A percentile compares a stretch with the other conserved stretches of the same genome.
These are phyloP conservation scores for Russula brevipes DNA, from an alignment of 768 basidiomycete species.

Conservation along the genomic window DNA sequence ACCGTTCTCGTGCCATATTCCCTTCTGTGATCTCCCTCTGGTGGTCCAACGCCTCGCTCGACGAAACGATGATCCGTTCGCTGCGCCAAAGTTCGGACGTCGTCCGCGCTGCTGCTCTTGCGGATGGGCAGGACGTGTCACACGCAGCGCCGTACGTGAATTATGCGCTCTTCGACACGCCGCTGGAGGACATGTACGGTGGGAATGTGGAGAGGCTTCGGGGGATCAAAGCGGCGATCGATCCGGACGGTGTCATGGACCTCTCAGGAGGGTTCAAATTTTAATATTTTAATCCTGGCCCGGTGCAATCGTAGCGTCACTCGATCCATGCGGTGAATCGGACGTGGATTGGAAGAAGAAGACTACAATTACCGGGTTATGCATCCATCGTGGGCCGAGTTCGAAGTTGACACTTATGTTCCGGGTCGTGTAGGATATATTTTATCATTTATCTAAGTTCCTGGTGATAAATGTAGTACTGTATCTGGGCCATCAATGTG, in stretches of 20 bases:
- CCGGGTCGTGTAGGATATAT: too few species aligned
- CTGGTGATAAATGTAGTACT: too few species aligned
- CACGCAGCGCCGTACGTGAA: neutral
- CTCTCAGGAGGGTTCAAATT: slow-evolving; percentile 27
- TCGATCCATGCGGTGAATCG: too few species aligned
- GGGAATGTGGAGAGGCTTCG: neutral
- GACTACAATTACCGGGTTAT: too few species aligned
- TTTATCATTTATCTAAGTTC: too few species aligned
- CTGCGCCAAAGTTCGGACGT: slow-evolving; percentile 23
- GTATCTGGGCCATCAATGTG: too few species aligned
- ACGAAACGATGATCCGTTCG: slow-evolving; percentile 39
- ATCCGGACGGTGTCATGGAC: slow-evolving; percentile 26
- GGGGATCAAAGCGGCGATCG: neutral
- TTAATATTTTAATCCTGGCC: neutral
- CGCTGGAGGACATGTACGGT: neutral
- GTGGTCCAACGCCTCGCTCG: slow-evolving; percentile 29
- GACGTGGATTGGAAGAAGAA: too few species aligned
- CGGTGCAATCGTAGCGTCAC: too few species aligned
- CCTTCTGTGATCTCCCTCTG: neutral
- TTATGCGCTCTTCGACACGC: neutral
- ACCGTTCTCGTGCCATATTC: slow-evolving; percentile 12
- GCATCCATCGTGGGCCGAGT: too few species aligned
- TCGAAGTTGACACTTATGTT: too few species aligned
- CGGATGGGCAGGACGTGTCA: slow-evolving; percentile 25
- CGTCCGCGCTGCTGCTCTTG: neutral